Percentiles rank a stretch among this genome's conserved stretches.
phyloP scores from a whole-genome alignment of 768 basidiomycete species.

The Albatrellus ellisii region DNA sequence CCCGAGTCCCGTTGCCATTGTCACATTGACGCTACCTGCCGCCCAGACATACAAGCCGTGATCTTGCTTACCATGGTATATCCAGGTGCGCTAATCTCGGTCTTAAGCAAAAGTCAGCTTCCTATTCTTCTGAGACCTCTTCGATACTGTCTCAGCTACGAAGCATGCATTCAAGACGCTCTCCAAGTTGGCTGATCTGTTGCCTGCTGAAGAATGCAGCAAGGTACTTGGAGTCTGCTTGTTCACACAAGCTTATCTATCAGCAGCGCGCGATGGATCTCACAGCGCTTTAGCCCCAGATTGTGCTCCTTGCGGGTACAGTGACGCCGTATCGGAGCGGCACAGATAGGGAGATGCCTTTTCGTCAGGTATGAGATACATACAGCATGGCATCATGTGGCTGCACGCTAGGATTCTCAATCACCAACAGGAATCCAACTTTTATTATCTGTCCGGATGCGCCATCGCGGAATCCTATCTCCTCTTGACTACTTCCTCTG shows the following conservation, averaged over 20 bases:
- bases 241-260: background rate
- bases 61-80: constrained; percentile 5
- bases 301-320: constrained; percentile 56
- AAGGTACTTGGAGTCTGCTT: constrained; percentile 30
- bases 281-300: constrained; percentile 38
- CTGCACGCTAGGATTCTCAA: too few species aligned
- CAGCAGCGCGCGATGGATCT: background rate
- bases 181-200: constrained; percentile 31
- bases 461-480: constrained; percentile 58
- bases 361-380: constrained; percentile 32
- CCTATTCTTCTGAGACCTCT: background rate
- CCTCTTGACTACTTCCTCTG: constrained; percentile 42
- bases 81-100: background rate
- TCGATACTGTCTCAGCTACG: constrained; percentile 23
- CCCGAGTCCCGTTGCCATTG: too few species aligned
- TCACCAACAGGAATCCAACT: constrained; percentile 70
- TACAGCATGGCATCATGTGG: too few species aligned
- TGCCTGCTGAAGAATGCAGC: constrained; percentile 34
- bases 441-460: constrained; percentile 79
- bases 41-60: too few species aligned
- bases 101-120: background rate
- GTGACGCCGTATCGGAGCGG: constrained; percentile 57
- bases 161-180: constrained; percentile 43
- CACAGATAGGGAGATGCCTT: constrained; percentile 71
- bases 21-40: too few species aligned